phyloP scores from a whole-genome alignment of 192 early-diverging fungal genomes.

The Coemansia sp. region DNA sequence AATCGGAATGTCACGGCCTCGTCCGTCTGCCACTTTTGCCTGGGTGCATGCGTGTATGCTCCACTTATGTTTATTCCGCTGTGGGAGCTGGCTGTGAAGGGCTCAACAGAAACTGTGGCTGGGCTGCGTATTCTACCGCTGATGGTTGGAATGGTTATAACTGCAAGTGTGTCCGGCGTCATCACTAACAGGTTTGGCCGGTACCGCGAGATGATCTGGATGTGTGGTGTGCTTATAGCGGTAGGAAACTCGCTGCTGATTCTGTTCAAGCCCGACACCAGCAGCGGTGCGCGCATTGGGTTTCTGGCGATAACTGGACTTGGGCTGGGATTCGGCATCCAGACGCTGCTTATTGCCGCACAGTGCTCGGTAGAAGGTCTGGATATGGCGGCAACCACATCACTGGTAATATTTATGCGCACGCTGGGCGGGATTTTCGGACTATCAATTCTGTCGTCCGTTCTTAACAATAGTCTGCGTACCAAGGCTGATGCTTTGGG shows the following conservation, averaged over 20 bases:
- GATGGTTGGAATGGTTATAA: constrained; percentile 67
- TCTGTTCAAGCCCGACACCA: constrained; percentile 53
- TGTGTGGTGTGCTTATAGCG: constrained; percentile 63
- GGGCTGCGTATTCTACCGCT: constrained; percentile 78
- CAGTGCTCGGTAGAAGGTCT: constrained; percentile 63
- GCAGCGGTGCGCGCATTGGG: constrained; percentile 59
- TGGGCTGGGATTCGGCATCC: constrained; percentile 78
- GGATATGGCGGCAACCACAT: constrained; percentile 69
- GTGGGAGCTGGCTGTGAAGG: constrained; percentile 59
- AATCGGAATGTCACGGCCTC: constrained; percentile 57
- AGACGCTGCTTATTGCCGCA: constrained; percentile 67
- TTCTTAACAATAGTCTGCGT: constrained; percentile 62
- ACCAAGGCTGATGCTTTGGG: constrained; percentile 18
- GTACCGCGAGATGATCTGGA: constrained; percentile 64
- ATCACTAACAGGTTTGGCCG: constrained; percentile 56
- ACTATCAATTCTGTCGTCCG: constrained; percentile 60
- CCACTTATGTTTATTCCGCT: constrained; percentile 65
- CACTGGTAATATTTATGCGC: constrained; percentile 64
- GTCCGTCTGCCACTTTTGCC: constrained; percentile 25
- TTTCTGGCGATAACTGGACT: constrained; percentile 67
- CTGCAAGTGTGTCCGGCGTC: constrained; percentile 64
- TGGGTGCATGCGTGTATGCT: constrained; percentile 56
- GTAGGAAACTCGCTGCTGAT: constrained; percentile 67
- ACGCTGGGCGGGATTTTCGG: constrained; percentile 63
- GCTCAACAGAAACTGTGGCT: constrained; percentile 61